Conservation (phyloP, 139 green algal genomes). For the Nannochloris sp. region DNA sequence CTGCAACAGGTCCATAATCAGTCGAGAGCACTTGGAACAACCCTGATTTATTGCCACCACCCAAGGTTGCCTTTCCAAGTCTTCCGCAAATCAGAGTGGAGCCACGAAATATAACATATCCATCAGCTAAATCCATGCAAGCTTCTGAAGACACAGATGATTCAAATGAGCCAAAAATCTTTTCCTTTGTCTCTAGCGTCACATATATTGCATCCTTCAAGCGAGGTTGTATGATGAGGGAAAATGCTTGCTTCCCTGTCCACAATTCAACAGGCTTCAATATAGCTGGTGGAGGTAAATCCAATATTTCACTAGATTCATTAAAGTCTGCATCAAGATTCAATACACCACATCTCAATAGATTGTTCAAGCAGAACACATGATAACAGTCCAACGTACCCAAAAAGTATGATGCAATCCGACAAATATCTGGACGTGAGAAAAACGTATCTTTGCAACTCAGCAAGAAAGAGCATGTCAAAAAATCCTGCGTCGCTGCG, state of each 20-base stretch:
- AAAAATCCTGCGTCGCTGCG: conserved; percentile 92
- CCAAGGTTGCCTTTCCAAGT: conserved; percentile 89
- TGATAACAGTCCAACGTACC: conserved; percentile 37
- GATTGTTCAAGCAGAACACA: neutral
- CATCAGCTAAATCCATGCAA: conserved; percentile 80
- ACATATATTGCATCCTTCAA: conserved; percentile 58
- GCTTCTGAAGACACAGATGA: conserved; percentile 9
- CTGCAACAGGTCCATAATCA: conserved; percentile 53
- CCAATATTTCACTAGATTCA: conserved; percentile 18
- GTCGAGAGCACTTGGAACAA: conserved; percentile 75
- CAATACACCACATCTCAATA: neutral
- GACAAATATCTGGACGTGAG: conserved; percentile 56
- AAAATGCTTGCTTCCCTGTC: conserved; percentile 97
- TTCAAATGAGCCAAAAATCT: conserved; percentile 65
- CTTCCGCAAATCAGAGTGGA: conserved; percentile 80
- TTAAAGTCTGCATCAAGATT: no score
- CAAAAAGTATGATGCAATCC: conserved; percentile 53
- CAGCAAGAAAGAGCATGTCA: conserved; percentile 88
- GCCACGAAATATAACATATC: conserved; percentile 88
- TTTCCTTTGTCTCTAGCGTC: conserved; percentile 84
- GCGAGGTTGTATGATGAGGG: conserved; percentile 68
- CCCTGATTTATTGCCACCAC: conserved; percentile 76
- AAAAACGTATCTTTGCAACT: conserved; percentile 76
- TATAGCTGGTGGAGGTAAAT: conserved; percentile 59
- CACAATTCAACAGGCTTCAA: conserved; percentile 90